Conservation (phyloP, 2,329 filamentous ascomycete genomes). For the Aspergillus sp. region DNA sequence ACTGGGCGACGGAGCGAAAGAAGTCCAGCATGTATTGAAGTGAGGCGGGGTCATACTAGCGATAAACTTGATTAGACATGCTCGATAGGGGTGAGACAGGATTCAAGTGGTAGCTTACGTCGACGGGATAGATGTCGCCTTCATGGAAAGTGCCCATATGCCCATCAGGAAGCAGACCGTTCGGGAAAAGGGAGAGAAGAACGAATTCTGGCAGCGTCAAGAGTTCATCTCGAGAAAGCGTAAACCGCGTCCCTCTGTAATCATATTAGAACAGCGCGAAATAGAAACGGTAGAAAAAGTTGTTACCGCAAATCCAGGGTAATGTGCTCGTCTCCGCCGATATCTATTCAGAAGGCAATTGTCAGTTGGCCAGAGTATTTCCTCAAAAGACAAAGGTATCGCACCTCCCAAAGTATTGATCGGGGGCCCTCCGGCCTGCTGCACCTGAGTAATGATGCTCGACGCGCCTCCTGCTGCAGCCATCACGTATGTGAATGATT, state of each 20-base stretch:
- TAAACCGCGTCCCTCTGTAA: slow-evolving; percentile 83
- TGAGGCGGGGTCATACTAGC: slow-evolving; percentile 91
- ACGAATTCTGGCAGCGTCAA: slow-evolving; percentile 97
- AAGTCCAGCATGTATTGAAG: slow-evolving; percentile 99
- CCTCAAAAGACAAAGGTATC: slow-evolving; percentile 20
- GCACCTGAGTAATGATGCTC: slow-evolving; percentile 99
- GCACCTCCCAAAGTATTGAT: slow-evolving; percentile 85
- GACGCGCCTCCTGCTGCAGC: slow-evolving; percentile 92
- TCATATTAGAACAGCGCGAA: slow-evolving; percentile 12
- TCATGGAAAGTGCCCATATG: slow-evolving; percentile 93
- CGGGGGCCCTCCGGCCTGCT: slow-evolving; percentile 81
- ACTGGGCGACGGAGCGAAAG: slow-evolving; percentile 92
- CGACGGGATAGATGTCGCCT: slow-evolving; percentile 91
- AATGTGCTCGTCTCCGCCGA: slow-evolving; percentile 88
- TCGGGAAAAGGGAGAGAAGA: slow-evolving; percentile 93
- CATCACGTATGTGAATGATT: slow-evolving; percentile 95
- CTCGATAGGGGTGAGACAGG: background rate
- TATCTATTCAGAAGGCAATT: slow-evolving; percentile 53
- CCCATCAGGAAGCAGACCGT: slow-evolving; percentile 94
- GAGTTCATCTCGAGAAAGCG: slow-evolving; percentile 89
- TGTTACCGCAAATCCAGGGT: slow-evolving; percentile 89
- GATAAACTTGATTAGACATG: slow-evolving; percentile 24
- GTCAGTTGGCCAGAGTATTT: slow-evolving; percentile 15
- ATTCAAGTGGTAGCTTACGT: slow-evolving; percentile 59
- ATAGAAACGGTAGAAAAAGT: slow-evolving; percentile 10